Conservation (phyloP, 2,329 filamentous ascomycete genomes). For the Pseudocercospora fuligena region DNA sequence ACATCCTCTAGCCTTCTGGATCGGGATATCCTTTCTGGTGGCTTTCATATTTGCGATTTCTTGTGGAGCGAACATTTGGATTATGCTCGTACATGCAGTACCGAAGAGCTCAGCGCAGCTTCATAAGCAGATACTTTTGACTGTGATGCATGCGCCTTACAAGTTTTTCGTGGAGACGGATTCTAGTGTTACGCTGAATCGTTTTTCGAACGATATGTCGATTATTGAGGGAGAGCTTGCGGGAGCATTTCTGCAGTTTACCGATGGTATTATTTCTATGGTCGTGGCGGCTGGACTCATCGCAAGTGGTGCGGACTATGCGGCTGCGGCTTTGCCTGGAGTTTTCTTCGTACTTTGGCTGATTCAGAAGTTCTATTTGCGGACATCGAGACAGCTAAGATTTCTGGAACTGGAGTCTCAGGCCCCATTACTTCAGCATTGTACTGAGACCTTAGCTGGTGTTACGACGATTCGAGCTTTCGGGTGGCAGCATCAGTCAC, state of each 20-base stretch:
- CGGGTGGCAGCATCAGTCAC: constrained; percentile 50
- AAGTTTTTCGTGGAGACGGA: constrained; percentile 52
- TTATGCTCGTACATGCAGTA: constrained; percentile 26
- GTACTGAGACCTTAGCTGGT: constrained; percentile 56
- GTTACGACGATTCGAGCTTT: constrained; percentile 59
- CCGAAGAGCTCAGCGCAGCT: constrained; percentile 27
- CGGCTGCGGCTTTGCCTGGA: constrained; percentile 48
- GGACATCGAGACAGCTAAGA: constrained; percentile 55
- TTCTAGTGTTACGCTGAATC: constrained; percentile 52
- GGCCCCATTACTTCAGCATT: constrained; percentile 56
- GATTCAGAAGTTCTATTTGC: constrained; percentile 54
- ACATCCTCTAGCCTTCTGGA: constrained; percentile 23
- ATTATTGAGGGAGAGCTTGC: constrained; percentile 52
- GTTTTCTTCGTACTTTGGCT: constrained; percentile 45
- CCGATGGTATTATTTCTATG: constrained; percentile 27
- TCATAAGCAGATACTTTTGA: constrained; percentile 27
- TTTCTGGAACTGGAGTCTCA: constrained; percentile 60
- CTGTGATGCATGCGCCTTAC: constrained; percentile 39
- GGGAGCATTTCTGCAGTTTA: constrained; percentile 37
- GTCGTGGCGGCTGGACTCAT: constrained; percentile 46
- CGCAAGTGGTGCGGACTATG: constrained; percentile 46
- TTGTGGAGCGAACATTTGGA: constrained; percentile 24
- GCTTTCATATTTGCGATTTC: constrained; percentile 23
- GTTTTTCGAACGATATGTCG: constrained; percentile 55
- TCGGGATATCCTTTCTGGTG: constrained; percentile 22